Base-by-base conservation (phyloP, 208 protist species). In the Crithidia expoeki region DNA sequence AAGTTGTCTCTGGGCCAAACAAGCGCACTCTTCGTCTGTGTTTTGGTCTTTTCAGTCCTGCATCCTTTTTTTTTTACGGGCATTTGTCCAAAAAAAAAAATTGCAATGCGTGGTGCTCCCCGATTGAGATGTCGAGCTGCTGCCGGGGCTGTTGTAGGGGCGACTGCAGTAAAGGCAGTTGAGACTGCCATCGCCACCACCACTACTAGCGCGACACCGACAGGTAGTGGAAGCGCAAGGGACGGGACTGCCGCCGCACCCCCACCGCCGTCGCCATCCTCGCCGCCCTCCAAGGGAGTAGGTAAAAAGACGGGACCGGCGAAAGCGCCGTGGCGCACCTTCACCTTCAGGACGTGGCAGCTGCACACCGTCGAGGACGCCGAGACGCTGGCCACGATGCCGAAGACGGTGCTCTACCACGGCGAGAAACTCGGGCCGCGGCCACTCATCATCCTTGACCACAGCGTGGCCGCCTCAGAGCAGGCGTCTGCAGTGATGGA, bases 391-490 rank as follows among this genome's bases (percentile, higher is more conserved):
- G 53, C 72, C 17, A 38, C 71, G 58, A 73, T 90, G 40, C 85
- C 85, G 1, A 40, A 76, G 17, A 68, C 66, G 25, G 56, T 95
- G 44, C 69, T 93, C 23, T 88, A 89, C 74, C 79, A 92, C 66
- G 91, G 91, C 27, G 67, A 83, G 17, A 62, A 79, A 40, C 75
- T 96, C 11, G 91, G 91, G 27, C 91, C 91, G 5, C 86, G 91
- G 0, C 91, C 91, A 12, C 75, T 96, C 17, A 58, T 96, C 25
- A 86, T 96, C 50, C 80, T 96, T 1, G 91, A 94, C 70, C 77
- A 90, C 52, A 89, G 85, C 49, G 56, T 79, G 25, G 36, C 72
- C 17, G 60, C 44, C 0, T 32, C 62, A 23, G 64, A 58, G 30
- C 32, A 44, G n/a, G 28, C 66, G 11, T 58, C 74, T 16, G 74